These are phyloP conservation scores for Bipolaris cookei DNA, from an alignment of 2,329 filamentous ascomycete species.

Conservation along the genomic window DNA sequence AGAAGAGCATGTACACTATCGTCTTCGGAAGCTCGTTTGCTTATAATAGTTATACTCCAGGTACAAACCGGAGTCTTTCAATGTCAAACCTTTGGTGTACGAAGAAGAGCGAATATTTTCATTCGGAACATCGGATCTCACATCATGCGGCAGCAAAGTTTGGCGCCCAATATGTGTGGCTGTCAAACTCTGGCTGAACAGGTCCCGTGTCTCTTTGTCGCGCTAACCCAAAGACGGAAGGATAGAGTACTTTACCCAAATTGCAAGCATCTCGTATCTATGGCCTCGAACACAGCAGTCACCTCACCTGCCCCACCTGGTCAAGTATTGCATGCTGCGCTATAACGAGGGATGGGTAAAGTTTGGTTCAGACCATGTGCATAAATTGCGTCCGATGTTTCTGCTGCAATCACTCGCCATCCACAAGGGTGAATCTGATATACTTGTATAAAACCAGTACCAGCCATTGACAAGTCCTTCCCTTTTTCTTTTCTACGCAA, in stretches of 20 bases:
- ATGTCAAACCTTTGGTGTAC: background rate
- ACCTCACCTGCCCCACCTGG: background rate
- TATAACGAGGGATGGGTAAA: constrained; percentile 13
- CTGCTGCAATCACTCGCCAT: constrained; percentile 6
- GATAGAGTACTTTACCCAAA: constrained; percentile 25
- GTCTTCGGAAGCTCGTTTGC: too few species aligned
- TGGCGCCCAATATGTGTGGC: background rate
- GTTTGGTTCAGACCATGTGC: constrained; percentile 9
- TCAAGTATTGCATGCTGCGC: constrained; percentile 5
- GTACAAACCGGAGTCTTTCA: background rate
- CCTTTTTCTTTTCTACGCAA: background rate
- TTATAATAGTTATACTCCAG: background rate
- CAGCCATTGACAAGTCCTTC: constrained; percentile 2
- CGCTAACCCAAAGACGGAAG: background rate
- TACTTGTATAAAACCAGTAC: background rate
- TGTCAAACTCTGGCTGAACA: constrained; percentile 7
- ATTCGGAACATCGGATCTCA: constrained; percentile 9
- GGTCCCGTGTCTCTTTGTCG: background rate
- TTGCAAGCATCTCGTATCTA: constrained; percentile 20
- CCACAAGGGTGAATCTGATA: background rate
- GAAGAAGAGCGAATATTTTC: background rate
- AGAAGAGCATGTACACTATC: background rate
- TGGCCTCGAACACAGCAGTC: constrained; percentile 19
- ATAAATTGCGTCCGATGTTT: constrained; percentile 19
- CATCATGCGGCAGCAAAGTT: constrained; percentile 12